phyloP scores from a whole-genome alignment of 441 rosid species.

The Erodium chrysanthum region DNA sequence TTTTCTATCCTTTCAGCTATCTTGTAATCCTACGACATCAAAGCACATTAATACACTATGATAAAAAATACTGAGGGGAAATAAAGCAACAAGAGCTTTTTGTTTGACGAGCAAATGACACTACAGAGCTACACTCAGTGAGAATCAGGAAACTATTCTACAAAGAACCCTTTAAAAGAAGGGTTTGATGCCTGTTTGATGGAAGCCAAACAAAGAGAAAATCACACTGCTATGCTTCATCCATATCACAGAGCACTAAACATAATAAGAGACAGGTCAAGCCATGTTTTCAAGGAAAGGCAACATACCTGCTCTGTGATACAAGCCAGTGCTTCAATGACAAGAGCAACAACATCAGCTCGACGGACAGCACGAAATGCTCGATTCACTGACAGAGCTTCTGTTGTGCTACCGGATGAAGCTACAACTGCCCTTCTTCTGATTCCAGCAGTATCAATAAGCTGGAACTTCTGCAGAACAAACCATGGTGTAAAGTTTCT shows the following conservation, averaged over 20 bases:
- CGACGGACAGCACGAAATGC: slow-evolving; percentile 86
- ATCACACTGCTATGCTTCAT: background rate
- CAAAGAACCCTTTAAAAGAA: too few species aligned
- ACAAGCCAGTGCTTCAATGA: slow-evolving; percentile 93
- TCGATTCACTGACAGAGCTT: slow-evolving; percentile 83
- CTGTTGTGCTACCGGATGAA: slow-evolving; percentile 79
- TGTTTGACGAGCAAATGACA: too few species aligned
- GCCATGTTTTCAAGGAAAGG: background rate
- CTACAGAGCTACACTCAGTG: too few species aligned
- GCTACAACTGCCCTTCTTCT: slow-evolving; percentile 84
- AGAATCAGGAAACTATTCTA: too few species aligned
- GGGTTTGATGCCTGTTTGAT: background rate
- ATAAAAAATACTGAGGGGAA: background rate
- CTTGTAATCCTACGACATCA: slow-evolving; percentile 51
- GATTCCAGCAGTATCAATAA: slow-evolving; percentile 94
- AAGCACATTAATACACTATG: slow-evolving; percentile 14
- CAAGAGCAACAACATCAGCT: slow-evolving; percentile 90
- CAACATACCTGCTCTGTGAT: slow-evolving; percentile 76
- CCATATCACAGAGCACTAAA: too few species aligned
- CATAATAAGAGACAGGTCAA: slow-evolving; percentile 7
- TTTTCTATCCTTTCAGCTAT: slow-evolving; percentile 89
- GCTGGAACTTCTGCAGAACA: slow-evolving; percentile 66
- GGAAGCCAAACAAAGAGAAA: background rate
- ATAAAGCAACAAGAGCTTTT: too few species aligned
- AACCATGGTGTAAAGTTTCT: slow-evolving; percentile 2